phyloP scores from a whole-genome alignment of 2,329 filamentous ascomycete genomes.

The Clonostachys rosea region DNA sequence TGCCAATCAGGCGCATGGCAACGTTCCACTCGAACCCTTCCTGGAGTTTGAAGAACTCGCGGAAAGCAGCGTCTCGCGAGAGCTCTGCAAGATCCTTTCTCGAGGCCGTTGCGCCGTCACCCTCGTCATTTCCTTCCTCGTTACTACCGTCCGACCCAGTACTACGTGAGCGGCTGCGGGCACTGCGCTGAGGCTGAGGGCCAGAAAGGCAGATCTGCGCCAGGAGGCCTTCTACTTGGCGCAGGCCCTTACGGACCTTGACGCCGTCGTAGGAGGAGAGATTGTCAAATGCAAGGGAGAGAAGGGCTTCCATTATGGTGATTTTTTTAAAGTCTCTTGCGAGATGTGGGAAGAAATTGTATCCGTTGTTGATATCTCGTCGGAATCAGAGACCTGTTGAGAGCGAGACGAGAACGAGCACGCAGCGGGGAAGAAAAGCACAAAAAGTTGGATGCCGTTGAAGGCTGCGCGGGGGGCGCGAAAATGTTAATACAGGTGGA shows the following conservation, averaged over 20 bases:
- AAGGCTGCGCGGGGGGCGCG: conserved; percentile 1
- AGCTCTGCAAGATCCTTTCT: conserved; percentile 66
- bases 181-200: background rate
- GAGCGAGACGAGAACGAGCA: background rate
- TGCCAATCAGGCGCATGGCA: conserved; percentile 76
- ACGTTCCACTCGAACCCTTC: conserved; percentile 99
- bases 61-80: conserved; percentile 79
- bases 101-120: conserved; percentile 29
- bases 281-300: conserved; percentile 94
- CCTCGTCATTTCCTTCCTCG: conserved; percentile 16
- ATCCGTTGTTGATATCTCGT: too few relatives aligned
- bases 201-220: conserved; percentile 79
- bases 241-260: conserved; percentile 90
- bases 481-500: conserved; percentile 19
- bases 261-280: conserved; percentile 85
- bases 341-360: conserved; percentile 4
- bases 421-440: conserved; percentile 1
- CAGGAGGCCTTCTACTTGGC: conserved; percentile 89
- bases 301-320: conserved; percentile 75
- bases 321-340: conserved; percentile 5
- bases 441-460: background rate
- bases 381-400: background rate
- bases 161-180: conserved; percentile 16
- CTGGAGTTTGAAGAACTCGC: conserved; percentile 94
- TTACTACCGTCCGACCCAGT: conserved; percentile 4